Evolutionary conservation across 106 monocot species (phyloP).

Genomic region (Dendrobium catenatum): DNA sequence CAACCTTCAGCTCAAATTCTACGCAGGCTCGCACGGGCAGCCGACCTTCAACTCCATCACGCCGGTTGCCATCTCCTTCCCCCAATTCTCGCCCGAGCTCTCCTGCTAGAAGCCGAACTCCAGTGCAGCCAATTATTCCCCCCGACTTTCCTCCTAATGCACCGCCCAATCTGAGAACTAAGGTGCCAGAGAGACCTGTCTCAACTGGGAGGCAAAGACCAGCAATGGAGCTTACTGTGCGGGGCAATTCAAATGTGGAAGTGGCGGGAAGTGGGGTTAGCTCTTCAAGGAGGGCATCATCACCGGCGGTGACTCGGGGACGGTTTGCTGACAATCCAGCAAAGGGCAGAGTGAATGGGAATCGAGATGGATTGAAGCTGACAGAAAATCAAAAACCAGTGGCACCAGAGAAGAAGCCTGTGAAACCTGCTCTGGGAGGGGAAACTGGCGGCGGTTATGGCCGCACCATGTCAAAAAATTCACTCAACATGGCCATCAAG

Average conservation of each 20-base stretch:
- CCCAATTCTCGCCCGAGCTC: constrained; percentile 30
- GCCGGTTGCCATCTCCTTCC: neutral
- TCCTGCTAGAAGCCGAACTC: constrained; percentile 26
- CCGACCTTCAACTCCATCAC: constrained; percentile 41
- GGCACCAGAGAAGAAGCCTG: neutral
- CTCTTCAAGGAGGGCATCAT: neutral
- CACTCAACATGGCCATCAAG: neutral
- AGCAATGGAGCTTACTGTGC: constrained; percentile 20
- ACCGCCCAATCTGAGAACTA: constrained; percentile 41
- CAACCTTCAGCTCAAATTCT: constrained; percentile 15
- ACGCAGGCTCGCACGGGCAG: constrained; percentile 12
- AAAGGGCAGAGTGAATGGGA: neutral
- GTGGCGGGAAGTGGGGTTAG: neutral
- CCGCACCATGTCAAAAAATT: neutral
- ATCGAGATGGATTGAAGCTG: neutral
- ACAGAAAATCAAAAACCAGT: neutral
- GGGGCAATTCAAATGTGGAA: constrained; percentile 16
- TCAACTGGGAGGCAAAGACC: constrained; percentile 32
- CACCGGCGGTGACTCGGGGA: neutral
- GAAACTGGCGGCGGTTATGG: neutral
- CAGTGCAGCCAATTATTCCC: constrained; percentile 15
- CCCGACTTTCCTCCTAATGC: constrained; percentile 34
- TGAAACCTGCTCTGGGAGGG: neutral
- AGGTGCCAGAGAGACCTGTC: constrained; percentile 29
- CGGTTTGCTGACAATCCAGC: neutral